These are phyloP conservation scores for Falciphora oryzae DNA, from an alignment of 2,329 filamentous ascomycete genomes.

Conservation along the genomic window DNA sequence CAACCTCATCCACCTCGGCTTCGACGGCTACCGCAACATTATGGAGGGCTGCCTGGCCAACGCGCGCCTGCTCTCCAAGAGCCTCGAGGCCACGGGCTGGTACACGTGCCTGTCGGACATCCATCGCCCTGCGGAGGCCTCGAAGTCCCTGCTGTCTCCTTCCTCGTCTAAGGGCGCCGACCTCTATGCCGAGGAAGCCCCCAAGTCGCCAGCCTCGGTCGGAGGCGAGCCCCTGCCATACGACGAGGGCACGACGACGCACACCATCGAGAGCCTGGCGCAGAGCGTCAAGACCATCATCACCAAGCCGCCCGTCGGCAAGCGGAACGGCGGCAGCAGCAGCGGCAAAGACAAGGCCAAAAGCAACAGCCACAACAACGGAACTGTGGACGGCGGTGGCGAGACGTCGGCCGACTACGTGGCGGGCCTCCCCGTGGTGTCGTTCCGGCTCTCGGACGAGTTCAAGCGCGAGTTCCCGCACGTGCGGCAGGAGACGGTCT, in stretches of 20 bases:
- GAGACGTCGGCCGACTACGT: slow-evolving; percentile 56
- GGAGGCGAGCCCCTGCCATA: neutral
- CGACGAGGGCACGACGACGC: neutral
- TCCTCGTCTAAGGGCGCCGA: neutral
- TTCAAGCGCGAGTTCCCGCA: slow-evolving; percentile 57
- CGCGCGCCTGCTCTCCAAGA: slow-evolving; percentile 56
- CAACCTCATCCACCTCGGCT: slow-evolving; percentile 66
- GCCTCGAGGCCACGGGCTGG: slow-evolving; percentile 60
- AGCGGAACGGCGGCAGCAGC: slow-evolving; percentile 1
- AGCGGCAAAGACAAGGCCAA: slow-evolving; percentile 5
- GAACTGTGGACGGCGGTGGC: slow-evolving; percentile 22
- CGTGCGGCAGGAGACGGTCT: slow-evolving; percentile 58
- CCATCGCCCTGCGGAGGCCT: slow-evolving; percentile 43
- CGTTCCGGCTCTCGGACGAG: slow-evolving; percentile 56
- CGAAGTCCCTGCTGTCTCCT: slow-evolving; percentile 8
- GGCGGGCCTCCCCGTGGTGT: slow-evolving; percentile 61
- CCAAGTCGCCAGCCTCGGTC: slow-evolving; percentile 10
- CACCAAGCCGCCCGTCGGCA: slow-evolving; percentile 23
- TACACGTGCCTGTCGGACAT: slow-evolving; percentile 61
- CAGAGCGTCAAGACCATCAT: slow-evolving; percentile 32
- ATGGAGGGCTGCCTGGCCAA: slow-evolving; percentile 64
- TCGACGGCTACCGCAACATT: slow-evolving; percentile 55
- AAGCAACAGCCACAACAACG: neutral
- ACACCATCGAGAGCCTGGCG: slow-evolving; percentile 5
- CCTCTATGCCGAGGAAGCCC: slow-evolving; percentile 8